These are phyloP conservation scores for Pichia nakasei DNA, from an alignment of 805 yeast genomes.

Conservation along the genomic window DNA sequence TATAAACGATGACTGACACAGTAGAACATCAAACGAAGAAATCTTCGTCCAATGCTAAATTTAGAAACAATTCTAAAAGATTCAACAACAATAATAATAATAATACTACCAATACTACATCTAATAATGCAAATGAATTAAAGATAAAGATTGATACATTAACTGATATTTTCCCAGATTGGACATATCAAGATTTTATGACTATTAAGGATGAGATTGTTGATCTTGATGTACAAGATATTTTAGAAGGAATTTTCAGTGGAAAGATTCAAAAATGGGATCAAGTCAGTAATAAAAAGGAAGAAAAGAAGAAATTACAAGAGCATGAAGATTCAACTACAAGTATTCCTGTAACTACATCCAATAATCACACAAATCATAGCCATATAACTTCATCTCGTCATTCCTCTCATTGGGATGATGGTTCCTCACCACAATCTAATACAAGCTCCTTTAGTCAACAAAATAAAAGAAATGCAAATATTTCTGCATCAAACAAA, in stretches of 20 bases:
- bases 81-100: neutral
- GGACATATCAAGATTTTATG: slow-evolving; percentile 79
- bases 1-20: slow-evolving; percentile 23
- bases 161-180: slow-evolving; percentile 86
- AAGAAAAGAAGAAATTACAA: slow-evolving; percentile 16
- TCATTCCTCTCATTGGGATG: slow-evolving; percentile 8
- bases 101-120: neutral
- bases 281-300: slow-evolving; percentile 59
- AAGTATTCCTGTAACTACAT: too few species aligned
- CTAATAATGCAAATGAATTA: slow-evolving; percentile 16
- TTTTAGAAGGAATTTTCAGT: slow-evolving; percentile 80
- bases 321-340: slow-evolving; percentile 9
- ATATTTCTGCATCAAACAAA: slow-evolving; percentile 1
- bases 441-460: slow-evolving; percentile 2
- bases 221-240: slow-evolving; percentile 60
- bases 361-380: too few species aligned
- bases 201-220: slow-evolving; percentile 65
- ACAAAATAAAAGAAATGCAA: slow-evolving; percentile 3
- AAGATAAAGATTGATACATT: slow-evolving; percentile 44
- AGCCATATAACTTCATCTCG: slow-evolving; percentile 1
- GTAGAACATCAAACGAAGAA: slow-evolving; percentile 14
- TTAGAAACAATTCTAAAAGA: slow-evolving; percentile 36
- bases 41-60: slow-evolving; percentile 17
- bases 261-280: slow-evolving; percentile 93
- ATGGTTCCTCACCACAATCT: neutral